A percentile compares a stretch with the other conserved stretches of the same genome.
Conservation (phyloP, 257 asterid species). For the Fraxinus quadrangulata region DNA sequence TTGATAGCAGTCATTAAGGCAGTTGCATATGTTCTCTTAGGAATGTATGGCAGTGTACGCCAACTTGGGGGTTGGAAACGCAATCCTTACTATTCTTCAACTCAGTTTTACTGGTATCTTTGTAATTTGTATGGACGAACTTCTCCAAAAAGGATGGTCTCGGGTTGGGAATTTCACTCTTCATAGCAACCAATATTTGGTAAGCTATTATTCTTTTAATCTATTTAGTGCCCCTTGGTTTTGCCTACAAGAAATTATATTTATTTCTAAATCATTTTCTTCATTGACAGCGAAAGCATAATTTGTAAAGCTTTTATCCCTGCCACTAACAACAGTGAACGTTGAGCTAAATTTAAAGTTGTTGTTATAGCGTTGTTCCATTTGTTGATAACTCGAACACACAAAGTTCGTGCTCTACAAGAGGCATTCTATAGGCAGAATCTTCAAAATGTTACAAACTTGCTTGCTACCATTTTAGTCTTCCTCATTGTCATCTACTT, state of each 20-base stretch:
- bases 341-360: conserved; percentile 41
- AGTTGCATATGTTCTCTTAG: conserved; percentile 39
- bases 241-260: neutral
- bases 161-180: conserved; percentile 39
- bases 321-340: conserved; percentile 38
- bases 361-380: conserved; percentile 39
- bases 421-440: conserved; percentile 42
- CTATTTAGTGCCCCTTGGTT: neutral
- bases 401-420: conserved; percentile 37
- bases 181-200: conserved; percentile 42
- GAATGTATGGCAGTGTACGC: conserved; percentile 37
- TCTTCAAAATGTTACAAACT: conserved; percentile 37
- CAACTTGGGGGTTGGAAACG: conserved; percentile 44
- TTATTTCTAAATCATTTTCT: neutral
- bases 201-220: conserved; percentile 6
- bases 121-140: conserved; percentile 39
- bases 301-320: conserved; percentile 41
- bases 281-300: conserved; percentile 33
- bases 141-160: conserved; percentile 42
- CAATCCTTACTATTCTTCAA: conserved; percentile 35
- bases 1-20: conserved; percentile 40
- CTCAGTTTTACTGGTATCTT: conserved; percentile 38
- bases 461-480: conserved; percentile 39
- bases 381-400: conserved; percentile 37
- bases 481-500: conserved; percentile 41